These are phyloP conservation scores for Alternaria sp. DNA, from an alignment of 2,329 filamentous ascomycete genomes.

Conservation along the genomic window DNA sequence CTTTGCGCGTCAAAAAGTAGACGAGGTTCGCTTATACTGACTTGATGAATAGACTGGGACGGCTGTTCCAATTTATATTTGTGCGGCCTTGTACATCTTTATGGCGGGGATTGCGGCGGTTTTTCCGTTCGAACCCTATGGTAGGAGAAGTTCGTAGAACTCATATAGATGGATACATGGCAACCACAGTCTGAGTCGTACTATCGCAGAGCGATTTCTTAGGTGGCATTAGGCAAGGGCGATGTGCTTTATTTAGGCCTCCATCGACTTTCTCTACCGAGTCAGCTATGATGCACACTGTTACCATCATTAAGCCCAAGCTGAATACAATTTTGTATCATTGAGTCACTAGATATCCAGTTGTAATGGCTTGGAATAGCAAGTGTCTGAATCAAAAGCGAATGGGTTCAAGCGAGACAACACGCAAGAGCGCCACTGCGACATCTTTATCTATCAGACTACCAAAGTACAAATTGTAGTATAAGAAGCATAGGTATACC, in stretches of 20 bases:
- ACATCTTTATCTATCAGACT: background rate
- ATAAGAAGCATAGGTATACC: background rate
- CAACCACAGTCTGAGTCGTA: background rate
- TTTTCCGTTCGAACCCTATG: constrained; percentile 75
- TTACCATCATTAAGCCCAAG: background rate
- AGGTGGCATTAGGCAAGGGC: background rate
- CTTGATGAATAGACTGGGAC: constrained; percentile 59
- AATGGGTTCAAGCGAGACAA: too few species aligned
- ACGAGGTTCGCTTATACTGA: background rate
- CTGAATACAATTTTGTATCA: background rate
- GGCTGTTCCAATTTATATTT: constrained; percentile 72
- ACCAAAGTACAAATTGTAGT: background rate
- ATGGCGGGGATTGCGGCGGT: constrained; percentile 66
- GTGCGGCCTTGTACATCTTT: constrained; percentile 69
- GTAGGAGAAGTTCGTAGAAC: constrained; percentile 60
- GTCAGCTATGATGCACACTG: too few species aligned
- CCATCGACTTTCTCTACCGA: too few species aligned
- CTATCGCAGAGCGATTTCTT: background rate
- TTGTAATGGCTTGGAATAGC: too few species aligned
- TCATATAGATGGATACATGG: too few species aligned
- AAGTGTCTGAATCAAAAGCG: background rate
- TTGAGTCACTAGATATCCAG: background rate
- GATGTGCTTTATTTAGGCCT: too few species aligned
- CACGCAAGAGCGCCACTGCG: background rate
- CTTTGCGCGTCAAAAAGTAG: too few species aligned